These are phyloP conservation scores for Durusdinium trenchii DNA, from an alignment of 73 alveolate genomes.

Conservation along the genomic window DNA sequence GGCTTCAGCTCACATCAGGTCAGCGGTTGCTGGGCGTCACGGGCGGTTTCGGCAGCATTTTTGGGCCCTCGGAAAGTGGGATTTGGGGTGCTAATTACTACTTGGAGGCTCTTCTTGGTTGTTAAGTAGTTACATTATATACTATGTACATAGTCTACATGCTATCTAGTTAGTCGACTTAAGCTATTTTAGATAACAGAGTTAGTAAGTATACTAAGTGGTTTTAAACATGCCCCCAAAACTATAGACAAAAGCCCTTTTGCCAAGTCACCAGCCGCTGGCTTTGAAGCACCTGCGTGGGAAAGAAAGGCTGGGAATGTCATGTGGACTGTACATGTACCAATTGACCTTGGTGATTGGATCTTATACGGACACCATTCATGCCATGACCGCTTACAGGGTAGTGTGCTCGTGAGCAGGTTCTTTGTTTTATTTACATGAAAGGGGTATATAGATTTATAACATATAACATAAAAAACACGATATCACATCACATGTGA, in stretches of 20 bases:
- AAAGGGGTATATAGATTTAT: too few species aligned
- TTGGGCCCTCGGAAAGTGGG: too few species aligned
- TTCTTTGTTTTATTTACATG: too few species aligned
- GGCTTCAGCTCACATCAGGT: too few species aligned
- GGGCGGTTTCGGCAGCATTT: too few species aligned
- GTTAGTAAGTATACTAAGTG: background rate
- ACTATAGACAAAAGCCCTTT: background rate
- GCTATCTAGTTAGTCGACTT: background rate
- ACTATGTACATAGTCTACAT: background rate
- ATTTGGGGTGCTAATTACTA: too few species aligned
- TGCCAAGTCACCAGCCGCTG: background rate
- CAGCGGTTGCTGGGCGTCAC: too few species aligned
- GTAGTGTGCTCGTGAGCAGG: background rate
- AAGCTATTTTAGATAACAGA: background rate
- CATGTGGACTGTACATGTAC: too few species aligned
- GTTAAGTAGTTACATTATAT: background rate
- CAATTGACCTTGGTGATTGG: too few species aligned
- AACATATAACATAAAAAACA: too few species aligned
- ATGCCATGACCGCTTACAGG: background rate
- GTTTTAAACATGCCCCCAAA: background rate
- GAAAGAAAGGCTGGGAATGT: background rate
- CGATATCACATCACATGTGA: too few species aligned
- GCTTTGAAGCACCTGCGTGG: slow-evolving; percentile 24
- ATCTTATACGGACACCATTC: background rate
- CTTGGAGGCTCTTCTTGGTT: slow-evolving; percentile 22